Evolutionary conservation across 2,329 filamentous ascomycete species (phyloP).

Genomic region (Pyrenophora teres): DNA sequence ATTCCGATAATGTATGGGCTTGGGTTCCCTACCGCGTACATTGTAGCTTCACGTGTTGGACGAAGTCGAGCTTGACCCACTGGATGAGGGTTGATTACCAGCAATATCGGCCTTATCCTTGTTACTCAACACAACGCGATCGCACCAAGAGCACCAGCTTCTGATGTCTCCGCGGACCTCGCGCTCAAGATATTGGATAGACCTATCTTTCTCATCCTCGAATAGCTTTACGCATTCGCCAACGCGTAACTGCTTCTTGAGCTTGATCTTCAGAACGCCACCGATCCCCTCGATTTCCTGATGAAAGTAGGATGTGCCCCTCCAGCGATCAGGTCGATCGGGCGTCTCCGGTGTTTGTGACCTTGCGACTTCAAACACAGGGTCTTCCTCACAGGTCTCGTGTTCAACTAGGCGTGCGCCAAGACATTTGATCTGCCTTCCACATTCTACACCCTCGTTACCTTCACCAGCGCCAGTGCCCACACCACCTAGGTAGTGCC

Average conservation of each 20-base stretch:
- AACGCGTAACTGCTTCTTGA: conserved; percentile 79
- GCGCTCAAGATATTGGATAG: conserved; percentile 65
- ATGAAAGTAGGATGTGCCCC: conserved; percentile 73
- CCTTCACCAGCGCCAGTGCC: conserved; percentile 89
- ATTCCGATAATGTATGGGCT: no score
- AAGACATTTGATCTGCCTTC: conserved; percentile 76
- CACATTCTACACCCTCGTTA: conserved; percentile 85
- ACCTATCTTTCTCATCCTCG: conserved; percentile 60
- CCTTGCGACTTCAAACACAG: conserved; percentile 61
- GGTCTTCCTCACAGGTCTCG: conserved; percentile 79
- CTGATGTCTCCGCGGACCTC: conserved; percentile 72
- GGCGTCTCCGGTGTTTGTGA: conserved; percentile 16
- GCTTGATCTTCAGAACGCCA: conserved; percentile 83
- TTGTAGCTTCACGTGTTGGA: conserved; percentile 11
- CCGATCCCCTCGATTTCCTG: conserved; percentile 93
- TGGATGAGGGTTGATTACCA: conserved; percentile 22
- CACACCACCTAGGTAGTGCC: conserved; percentile 74
- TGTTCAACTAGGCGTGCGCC: conserved; percentile 77
- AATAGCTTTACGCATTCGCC: conserved; percentile 86
- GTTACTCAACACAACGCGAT: conserved; percentile 69
- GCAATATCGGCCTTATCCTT: conserved; percentile 46
- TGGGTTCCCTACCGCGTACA: no score
- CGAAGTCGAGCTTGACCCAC: conserved; percentile 23
- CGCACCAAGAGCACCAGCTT: conserved; percentile 94
- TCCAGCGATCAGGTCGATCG: conserved; percentile 51